Evolutionary conservation across 805 yeast genomes (phyloP), one percentile per base, ranked within the genome.

Genomic region (Ogataea dorogensis): DNA sequence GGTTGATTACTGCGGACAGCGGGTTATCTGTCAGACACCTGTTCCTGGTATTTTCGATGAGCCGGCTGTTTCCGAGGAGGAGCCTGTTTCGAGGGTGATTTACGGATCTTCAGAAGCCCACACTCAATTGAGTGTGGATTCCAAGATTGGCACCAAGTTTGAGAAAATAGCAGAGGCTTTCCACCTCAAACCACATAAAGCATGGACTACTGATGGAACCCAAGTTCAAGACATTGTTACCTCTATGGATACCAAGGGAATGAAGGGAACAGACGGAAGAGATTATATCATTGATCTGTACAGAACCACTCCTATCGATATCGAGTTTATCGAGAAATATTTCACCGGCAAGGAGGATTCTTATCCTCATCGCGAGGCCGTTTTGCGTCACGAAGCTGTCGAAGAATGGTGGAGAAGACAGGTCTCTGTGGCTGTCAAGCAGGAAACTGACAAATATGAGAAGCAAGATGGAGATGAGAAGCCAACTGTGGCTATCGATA

Each of bases 21-120:
- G 98, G 59, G 69, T 91, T 23, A 73, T 91, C 24, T 86, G 95
- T 59, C 98, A 91, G 66, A 86, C 96, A 10, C 96, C 96, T 9
- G 95, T 91, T 28, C 98, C 98, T 11, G 98, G 98, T 42, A 77
- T 84, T 38, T 81, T 84, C 59, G 67, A 75, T 36, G 71, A 73
- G 38, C 58, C 66, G 14, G 59, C 55, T 24, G 54, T 54, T 18
- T 57, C 55, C 29, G 65, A 61, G 24, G 70, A 69, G 31, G 72
- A 36, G 20, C 24, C 40, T 5, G 27, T 15, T 17, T 30, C 40
- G 8, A 36, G 31, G 26, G 35, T 36, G n/a, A 31, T 36, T 13
- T 36, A 63, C 24, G 64, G 67, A 18, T 59, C 56, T 12, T 51
- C 61, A 17, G 61, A 53, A 26, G 50, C 47, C 8, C 51, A 65